Base-by-base conservation (phyloP, 495 filamentous ascomycete genomes). In the Penicillium samsonianum region DNA sequence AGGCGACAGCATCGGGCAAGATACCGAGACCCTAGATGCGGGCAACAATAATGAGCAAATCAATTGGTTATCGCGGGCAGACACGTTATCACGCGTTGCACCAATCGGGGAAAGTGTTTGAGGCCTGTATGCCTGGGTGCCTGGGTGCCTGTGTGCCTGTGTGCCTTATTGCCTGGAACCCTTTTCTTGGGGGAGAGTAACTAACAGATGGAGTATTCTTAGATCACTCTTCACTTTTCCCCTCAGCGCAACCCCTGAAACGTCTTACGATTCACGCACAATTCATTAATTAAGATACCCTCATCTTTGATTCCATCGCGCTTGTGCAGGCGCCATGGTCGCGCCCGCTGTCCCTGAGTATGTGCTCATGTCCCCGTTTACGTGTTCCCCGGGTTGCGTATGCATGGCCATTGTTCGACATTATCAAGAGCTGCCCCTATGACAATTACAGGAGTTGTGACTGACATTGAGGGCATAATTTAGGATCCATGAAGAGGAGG, bases 331-430 rank as follows among this genome's bases (percentile, higher is more conserved):
- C 78, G 79, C 80, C 66, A 95, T 95, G 90, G 87, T 93, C 77
- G 84, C 85, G 78, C 90, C 90, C 73, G 89, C 89, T 74, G 89
- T 95, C 53, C 90, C 91, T 68, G 91, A 94, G 91, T 95, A 81
- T 65, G 88, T 81, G 48, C 62, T 67, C 65, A 50, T 64, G 54
- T 67, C 57, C 46, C 58, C 53, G 60, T 67, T 62, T 67, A 74
- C 71, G 65, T 74, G 67, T 70, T 73, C 66, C 67, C 58, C 67
- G 60, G 62, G 55, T 60, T 62, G 56, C 65, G 62, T 61, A 60
- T 64, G 58, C 65, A 67, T 61, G 43, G 35, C 59, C 55, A 67
- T 67, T 69, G 60, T 45, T 37, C 47, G 25, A 44, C 25, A 37
- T 28, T 26, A 26, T 49, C 46, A 41, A 44, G 45, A 46, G n/a